A percentile compares a stretch with the other conserved stretches of the same genome.
Conservation (phyloP, 768 basidiomycete species). For the Lactarius evosmus region DNA sequence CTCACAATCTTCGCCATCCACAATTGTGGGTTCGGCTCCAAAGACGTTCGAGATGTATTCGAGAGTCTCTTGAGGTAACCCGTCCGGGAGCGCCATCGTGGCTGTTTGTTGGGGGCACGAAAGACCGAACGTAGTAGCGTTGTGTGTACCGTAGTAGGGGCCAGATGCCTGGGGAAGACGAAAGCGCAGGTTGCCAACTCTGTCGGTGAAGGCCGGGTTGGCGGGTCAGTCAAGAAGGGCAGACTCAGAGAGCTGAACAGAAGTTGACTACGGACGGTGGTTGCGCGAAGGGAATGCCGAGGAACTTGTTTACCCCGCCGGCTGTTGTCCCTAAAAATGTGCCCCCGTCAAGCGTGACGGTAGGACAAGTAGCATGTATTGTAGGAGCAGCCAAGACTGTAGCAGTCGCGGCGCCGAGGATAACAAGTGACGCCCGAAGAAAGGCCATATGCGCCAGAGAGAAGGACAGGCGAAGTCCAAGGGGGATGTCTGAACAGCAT, state of each 20-base stretch:
- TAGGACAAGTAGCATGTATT: not conserved
- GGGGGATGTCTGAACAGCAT: not conserved
- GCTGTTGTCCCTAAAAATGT: conserved; percentile 33
- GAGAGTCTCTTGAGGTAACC: not conserved
- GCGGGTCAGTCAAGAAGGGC: not conserved
- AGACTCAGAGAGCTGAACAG: not conserved
- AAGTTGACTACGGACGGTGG: conserved; percentile 35
- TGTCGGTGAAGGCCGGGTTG: conserved; percentile 14
- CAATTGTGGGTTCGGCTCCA: not conserved
- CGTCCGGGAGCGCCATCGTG: not conserved
- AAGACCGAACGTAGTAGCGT: conserved; percentile 25
- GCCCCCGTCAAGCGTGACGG: conserved; percentile 33
- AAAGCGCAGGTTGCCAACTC: conserved; percentile 39
- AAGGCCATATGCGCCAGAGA: not conserved
- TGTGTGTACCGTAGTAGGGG: conserved; percentile 23
- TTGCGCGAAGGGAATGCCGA: conserved; percentile 43
- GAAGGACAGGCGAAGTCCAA: not conserved
- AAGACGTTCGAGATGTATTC: not conserved
- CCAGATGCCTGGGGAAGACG: conserved; percentile 32
- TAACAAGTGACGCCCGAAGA: not conserved
- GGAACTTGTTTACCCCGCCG: conserved; percentile 33
- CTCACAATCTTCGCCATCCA: conserved; percentile 28
- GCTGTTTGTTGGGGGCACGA: conserved; percentile 30
- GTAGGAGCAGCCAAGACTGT: not conserved
- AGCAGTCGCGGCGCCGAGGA: not conserved